phyloP scores from a whole-genome alignment of 2,329 filamentous ascomycete genomes.

The Microcera coccophila region DNA sequence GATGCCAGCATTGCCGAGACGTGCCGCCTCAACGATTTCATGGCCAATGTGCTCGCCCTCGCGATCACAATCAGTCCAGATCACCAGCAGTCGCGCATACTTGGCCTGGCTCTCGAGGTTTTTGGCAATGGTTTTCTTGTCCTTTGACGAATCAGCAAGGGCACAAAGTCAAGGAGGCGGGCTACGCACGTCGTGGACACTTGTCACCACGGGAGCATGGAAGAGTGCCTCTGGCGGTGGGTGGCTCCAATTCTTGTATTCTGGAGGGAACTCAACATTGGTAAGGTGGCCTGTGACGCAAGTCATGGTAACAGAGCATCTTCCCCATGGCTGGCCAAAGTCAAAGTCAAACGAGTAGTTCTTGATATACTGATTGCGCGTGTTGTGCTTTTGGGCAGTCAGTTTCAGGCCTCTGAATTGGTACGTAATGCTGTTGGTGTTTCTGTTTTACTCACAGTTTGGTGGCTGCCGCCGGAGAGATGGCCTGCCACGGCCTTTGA shows the following conservation, averaged over 20 bases:
- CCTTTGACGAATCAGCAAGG: slow-evolving; percentile 41
- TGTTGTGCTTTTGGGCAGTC: slow-evolving; percentile 53
- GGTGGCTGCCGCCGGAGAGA: slow-evolving; percentile 70
- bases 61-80: slow-evolving; percentile 98
- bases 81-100: slow-evolving; percentile 72
- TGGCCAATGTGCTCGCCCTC: slow-evolving; percentile 95
- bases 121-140: slow-evolving; percentile 74
- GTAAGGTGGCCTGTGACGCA: slow-evolving; percentile 87
- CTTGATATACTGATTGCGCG: slow-evolving; percentile 76
- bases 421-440: too few species aligned
- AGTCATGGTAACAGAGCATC: slow-evolving; percentile 86
- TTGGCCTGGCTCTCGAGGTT: slow-evolving; percentile 81
- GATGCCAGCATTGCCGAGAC: slow-evolving; percentile 67
- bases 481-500: slow-evolving; percentile 90
- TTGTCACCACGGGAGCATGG: slow-evolving; percentile 68
- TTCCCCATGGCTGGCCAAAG: slow-evolving; percentile 76
- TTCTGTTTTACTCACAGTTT: slow-evolving; percentile 54
- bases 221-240: slow-evolving; percentile 79
- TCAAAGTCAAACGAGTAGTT: slow-evolving; percentile 92
- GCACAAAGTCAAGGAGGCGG: background rate
- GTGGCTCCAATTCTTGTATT: slow-evolving; percentile 75
- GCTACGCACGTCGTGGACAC: slow-evolving; percentile 58
- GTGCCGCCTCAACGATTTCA: slow-evolving; percentile 80
- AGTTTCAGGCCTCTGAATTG: slow-evolving; percentile 12
- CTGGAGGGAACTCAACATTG: slow-evolving; percentile 67